Percentiles rank a stretch among this genome's conserved stretches.
phyloP scores from a whole-genome alignment of 1,139 yeast genomes.

The Saccharomycopsis phalli region DNA sequence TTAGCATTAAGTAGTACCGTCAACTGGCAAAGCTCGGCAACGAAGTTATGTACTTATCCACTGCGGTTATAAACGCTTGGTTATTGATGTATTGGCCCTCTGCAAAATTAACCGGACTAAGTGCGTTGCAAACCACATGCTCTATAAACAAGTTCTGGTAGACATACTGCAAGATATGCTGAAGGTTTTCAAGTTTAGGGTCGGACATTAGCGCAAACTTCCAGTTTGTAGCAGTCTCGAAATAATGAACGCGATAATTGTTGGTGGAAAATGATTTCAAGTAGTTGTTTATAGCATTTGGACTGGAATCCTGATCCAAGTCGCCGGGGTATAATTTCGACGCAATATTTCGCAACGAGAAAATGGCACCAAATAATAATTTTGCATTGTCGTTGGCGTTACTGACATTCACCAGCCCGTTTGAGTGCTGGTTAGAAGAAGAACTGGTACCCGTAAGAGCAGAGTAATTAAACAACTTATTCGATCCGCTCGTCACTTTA shows the following conservation, averaged over 20 bases:
- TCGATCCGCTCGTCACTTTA: slow-evolving; percentile 14
- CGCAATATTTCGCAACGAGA: slow-evolving; percentile 69
- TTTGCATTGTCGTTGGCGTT: slow-evolving; percentile 63
- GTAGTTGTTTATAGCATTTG: slow-evolving; percentile 33
- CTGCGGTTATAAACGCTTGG: slow-evolving; percentile 35
- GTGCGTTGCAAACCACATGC: slow-evolving; percentile 57
- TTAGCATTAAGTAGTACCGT: no score
- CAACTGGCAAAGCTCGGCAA: slow-evolving; percentile 20
- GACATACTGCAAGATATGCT: slow-evolving; percentile 53
- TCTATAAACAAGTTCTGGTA: slow-evolving; percentile 62
- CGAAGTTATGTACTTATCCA: slow-evolving; percentile 32
- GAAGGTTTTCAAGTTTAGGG: slow-evolving; percentile 50
- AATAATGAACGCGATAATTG: slow-evolving; percentile 66
- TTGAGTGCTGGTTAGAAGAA: slow-evolving; percentile 21
- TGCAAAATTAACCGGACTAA: slow-evolving; percentile 45
- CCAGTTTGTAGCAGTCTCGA: slow-evolving; percentile 71
- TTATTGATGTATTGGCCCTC: slow-evolving; percentile 36
- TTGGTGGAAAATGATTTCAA: slow-evolving; percentile 65
- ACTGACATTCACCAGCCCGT: slow-evolving; percentile 45
- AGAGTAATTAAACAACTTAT: slow-evolving; percentile 19
- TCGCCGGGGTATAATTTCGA: slow-evolving; percentile 43
- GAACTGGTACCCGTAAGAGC: slow-evolving; percentile 21
- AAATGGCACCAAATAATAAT: slow-evolving; percentile 78
- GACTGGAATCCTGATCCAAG: slow-evolving; percentile 18
- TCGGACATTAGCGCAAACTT: slow-evolving; percentile 73